Base-by-base conservation (phyloP, 352 stramenopile species). In the Elongisporangium anandrum region DNA sequence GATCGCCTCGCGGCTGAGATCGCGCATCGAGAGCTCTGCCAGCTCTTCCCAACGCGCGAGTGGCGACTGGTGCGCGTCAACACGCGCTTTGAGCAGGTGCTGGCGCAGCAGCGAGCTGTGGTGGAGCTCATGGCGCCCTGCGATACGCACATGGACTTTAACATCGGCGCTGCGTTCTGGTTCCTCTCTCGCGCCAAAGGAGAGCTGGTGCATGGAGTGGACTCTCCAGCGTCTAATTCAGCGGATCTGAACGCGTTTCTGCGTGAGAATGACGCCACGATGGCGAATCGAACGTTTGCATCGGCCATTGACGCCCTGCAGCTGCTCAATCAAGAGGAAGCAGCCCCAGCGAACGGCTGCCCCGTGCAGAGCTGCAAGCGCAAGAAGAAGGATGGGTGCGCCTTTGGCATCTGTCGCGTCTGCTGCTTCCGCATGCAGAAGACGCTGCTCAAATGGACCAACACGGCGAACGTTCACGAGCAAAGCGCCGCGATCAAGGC, bases 111-210 rank as follows among this genome's bases (percentile, higher is more conserved):
- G 66, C 48, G 57, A 20, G 71, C 84, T 48, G 77, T 99, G 2
- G 61, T 79, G 23, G 66, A 63, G 21, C 72, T 99, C 0, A 90
- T 98, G 60, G 51, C 69, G 57, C 90, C 96, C 21, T 87, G 93
- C 45, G 79, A 87, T 13, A 97, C 87, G 2, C 89, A 97, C 53
- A 99, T 99, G 97, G 96, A 99, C 77, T 97, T 99, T 48, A 99
- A 99, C 70, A 98, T 99, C 66, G 96, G 78, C 15, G 82, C 85
- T 1, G 97, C 96, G 22, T 94, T 99, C 63, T 99, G 90, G 89
- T 98, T 98, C 72, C 92, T 97, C 21, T 82, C 92, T 39, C 73
- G 81, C 38, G 95, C 90, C 16, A 47, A 61, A 3, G 85, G 88
- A 29, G 56, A 62, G 19, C 22, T 52, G 29, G 45, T 26, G 53